These are phyloP conservation scores for Pholiota microspora DNA, from an alignment of 768 basidiomycete genomes.

Conservation along the genomic window DNA sequence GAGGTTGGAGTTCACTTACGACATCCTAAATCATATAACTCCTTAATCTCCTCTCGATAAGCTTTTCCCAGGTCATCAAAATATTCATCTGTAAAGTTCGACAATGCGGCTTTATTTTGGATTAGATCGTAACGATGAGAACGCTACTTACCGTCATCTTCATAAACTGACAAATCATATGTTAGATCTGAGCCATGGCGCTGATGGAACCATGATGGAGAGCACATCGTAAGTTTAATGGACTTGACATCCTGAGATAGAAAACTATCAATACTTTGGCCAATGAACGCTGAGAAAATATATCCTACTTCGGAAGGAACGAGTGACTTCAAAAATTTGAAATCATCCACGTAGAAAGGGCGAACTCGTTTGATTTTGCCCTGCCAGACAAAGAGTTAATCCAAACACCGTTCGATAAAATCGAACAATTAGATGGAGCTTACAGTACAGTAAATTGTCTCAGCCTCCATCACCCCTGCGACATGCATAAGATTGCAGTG, in stretches of 20 bases:
- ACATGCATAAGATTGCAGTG: slow-evolving; percentile 42
- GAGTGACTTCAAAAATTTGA: slow-evolving; percentile 55
- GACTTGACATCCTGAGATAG: slow-evolving; percentile 52
- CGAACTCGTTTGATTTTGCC: slow-evolving; percentile 61
- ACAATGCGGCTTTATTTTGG: neutral
- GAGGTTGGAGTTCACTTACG: slow-evolving; percentile 40
- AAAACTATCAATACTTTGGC: slow-evolving; percentile 8
- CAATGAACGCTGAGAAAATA: neutral
- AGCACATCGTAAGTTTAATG: slow-evolving; percentile 71
- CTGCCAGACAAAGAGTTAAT: slow-evolving; percentile 24
- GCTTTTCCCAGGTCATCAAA: slow-evolving; percentile 46
- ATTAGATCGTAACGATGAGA: neutral
- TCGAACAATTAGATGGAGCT: slow-evolving; percentile 22
- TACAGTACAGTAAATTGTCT: slow-evolving; percentile 44
- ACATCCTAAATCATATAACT: slow-evolving; percentile 47
- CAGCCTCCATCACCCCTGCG: slow-evolving; percentile 35
- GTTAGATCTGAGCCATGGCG: slow-evolving; percentile 59
- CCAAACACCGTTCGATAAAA: neutral
- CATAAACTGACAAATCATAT: slow-evolving; percentile 58
- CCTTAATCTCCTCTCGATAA: slow-evolving; percentile 47
- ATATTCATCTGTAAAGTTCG: slow-evolving; percentile 38
- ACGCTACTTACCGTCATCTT: slow-evolving; percentile 46
- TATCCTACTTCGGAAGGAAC: slow-evolving; percentile 51
- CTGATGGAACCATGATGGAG: slow-evolving; percentile 72
- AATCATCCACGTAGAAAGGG: slow-evolving; percentile 63